Evolutionary conservation across 1,284 basidiomycete genomes (phyloP).

Genomic region (Ceratobasidium sp.): DNA sequence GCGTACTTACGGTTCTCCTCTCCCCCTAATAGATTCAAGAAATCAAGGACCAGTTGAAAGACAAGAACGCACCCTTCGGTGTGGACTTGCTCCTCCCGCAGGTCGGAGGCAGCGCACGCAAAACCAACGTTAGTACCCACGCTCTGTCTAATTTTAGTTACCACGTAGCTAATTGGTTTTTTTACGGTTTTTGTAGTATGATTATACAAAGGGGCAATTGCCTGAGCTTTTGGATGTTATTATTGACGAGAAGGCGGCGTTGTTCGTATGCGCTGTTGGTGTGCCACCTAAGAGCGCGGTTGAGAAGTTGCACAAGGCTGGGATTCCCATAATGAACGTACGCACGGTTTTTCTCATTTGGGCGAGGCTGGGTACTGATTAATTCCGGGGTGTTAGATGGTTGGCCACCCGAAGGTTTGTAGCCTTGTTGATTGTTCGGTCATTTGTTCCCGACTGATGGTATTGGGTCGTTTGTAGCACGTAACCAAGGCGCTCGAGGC

Average conservation of each 20-base stretch:
- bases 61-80: conserved; percentile 84
- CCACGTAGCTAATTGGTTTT: neutral
- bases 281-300: conserved; percentile 84
- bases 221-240: conserved; percentile 87
- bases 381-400: conserved; percentile 69
- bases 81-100: conserved; percentile 89
- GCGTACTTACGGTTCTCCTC: neutral
- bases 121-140: conserved; percentile 77
- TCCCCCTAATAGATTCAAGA: conserved; percentile 69
- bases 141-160: conserved; percentile 50
- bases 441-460: neutral
- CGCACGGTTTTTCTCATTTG: conserved; percentile 52
- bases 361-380: neutral
- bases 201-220: conserved; percentile 85
- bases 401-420: conserved; percentile 80
- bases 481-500: conserved; percentile 82
- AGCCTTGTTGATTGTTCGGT: neutral
- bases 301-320: conserved; percentile 82
- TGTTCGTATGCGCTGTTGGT: conserved; percentile 84
- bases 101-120: conserved; percentile 83
- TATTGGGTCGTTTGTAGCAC: conserved; percentile 60
- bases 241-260: conserved; percentile 83
- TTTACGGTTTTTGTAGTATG: conserved; percentile 63
- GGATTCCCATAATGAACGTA: conserved; percentile 88
- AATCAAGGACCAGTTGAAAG: conserved; percentile 76